A percentile compares a stretch with the other conserved stretches of the same genome.
Conservation (phyloP, 208 protist species). For the Sergeia podlipaevii region DNA sequence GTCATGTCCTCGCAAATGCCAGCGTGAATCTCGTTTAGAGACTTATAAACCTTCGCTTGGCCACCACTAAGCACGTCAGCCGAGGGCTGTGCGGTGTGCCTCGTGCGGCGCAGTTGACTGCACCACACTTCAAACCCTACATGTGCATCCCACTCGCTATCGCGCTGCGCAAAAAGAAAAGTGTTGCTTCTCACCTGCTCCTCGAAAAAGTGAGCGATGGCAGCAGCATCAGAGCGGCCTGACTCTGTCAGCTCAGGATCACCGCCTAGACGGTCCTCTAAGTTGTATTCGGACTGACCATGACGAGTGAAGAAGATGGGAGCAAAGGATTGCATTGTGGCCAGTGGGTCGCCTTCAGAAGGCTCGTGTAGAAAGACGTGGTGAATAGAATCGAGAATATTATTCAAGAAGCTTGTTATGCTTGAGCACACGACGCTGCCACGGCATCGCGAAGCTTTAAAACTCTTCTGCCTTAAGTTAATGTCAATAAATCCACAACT, state of each 20-base stretch:
- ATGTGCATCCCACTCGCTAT: constrained; percentile 28
- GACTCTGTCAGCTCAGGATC: constrained; percentile 64
- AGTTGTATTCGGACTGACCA: constrained; percentile 82
- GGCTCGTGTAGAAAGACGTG: constrained; percentile 50
- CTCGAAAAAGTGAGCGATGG: constrained; percentile 59
- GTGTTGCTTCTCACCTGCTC: constrained; percentile 42
- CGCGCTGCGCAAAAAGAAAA: constrained; percentile 31
- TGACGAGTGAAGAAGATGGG: constrained; percentile 82
- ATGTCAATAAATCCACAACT: constrained; percentile 43
- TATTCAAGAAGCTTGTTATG: constrained; percentile 57
- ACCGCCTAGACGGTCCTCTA: constrained; percentile 78
- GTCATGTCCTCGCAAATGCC: constrained; percentile 88
- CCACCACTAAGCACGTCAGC: constrained; percentile 37
- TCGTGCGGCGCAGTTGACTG: constrained; percentile 64
- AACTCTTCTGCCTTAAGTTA: constrained; percentile 29
- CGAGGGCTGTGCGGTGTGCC: constrained; percentile 56
- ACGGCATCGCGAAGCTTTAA: constrained; percentile 39
- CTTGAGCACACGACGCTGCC: constrained; percentile 65
- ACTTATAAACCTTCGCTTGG: constrained; percentile 40
- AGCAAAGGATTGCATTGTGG: constrained; percentile 46
- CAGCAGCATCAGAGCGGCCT: constrained; percentile 44
- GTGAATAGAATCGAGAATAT: constrained; percentile 38
- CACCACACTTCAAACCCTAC: constrained; percentile 79
- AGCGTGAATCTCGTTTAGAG: constrained; percentile 85
- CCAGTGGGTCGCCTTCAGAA: constrained; percentile 23